Conservation (phyloP, 2,329 filamentous ascomycete species). For the Arthroderma uncinatum region DNA sequence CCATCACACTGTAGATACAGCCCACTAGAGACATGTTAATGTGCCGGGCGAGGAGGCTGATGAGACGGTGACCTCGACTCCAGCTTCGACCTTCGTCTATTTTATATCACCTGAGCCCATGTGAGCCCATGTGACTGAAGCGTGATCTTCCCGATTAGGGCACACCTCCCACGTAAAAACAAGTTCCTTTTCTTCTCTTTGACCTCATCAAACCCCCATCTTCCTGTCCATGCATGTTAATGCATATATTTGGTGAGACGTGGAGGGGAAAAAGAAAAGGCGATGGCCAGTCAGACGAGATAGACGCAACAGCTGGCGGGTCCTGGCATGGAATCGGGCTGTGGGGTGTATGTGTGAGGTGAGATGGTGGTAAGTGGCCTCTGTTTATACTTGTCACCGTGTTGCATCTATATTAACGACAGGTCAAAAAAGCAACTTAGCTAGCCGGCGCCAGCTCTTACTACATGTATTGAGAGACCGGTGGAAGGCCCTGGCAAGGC, state of each 20-base stretch:
- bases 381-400: background rate
- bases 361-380: background rate
- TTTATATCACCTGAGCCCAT: constrained; percentile 5
- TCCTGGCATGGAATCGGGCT: background rate
- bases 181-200: background rate
- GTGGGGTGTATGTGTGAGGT: background rate
- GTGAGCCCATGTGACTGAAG: constrained; percentile 4
- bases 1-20: background rate
- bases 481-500: background rate
- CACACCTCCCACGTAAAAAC: background rate
- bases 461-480: background rate
- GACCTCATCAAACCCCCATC: background rate
- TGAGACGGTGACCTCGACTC: background rate
- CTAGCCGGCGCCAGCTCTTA: background rate
- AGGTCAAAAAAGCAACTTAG: background rate
- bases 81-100: background rate
- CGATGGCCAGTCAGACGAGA: background rate
- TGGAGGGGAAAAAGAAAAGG: background rate
- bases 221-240: background rate
- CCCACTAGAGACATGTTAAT: background rate
- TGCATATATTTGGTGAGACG: background rate
- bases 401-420: background rate
- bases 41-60: background rate
- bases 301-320: background rate
- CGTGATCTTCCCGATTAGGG: background rate